Evolutionary conservation across 352 stramenopile genomes (phyloP).

Genomic region (Globisporangium ultimum): DNA sequence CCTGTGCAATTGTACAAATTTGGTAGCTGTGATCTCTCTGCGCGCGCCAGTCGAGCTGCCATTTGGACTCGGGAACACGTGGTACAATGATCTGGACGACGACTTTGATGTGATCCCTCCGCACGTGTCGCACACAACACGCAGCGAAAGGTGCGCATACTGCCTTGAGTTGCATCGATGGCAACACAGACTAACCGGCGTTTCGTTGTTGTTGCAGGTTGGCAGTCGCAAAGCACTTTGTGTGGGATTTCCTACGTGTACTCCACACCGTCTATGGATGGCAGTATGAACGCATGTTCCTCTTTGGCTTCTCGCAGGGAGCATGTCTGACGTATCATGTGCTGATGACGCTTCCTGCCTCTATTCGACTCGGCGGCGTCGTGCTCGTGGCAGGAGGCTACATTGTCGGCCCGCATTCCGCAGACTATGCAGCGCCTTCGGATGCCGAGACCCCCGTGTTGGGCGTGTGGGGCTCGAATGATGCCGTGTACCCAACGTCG

Average conservation of each 20-base stretch:
- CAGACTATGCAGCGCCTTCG: not conserved
- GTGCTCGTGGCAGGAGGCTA: constrained; percentile 48
- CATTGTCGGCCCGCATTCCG: constrained; percentile 29
- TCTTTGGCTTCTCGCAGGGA: constrained; percentile 68
- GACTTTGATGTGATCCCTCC: constrained; percentile 45
- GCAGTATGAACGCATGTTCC: constrained; percentile 47
- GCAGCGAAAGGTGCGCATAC: constrained; percentile 39
- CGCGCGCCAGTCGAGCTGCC: constrained; percentile 51
- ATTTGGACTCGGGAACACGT: constrained; percentile 52
- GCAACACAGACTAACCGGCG: not conserved
- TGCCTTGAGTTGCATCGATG: not conserved
- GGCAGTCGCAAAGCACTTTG: constrained; percentile 23
- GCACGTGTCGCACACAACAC: constrained; percentile 23
- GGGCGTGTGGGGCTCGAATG: constrained; percentile 29
- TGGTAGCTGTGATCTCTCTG: constrained; percentile 38
- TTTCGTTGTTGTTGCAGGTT: constrained; percentile 24
- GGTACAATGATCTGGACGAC: constrained; percentile 52
- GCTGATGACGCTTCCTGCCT: constrained; percentile 28
- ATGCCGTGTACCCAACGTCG: constrained; percentile 35
- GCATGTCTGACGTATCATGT: constrained; percentile 60
- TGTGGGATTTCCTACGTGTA: constrained; percentile 43
- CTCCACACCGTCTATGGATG: constrained; percentile 48
- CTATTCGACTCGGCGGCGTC: constrained; percentile 38
- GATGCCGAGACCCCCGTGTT: constrained; percentile 42
- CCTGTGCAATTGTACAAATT: not conserved